Percentiles rank a stretch among this genome's conserved stretches.
These are phyloP conservation scores for Silene latifolia DNA, from an alignment of 148 eudicot species.

Conservation along the genomic window DNA sequence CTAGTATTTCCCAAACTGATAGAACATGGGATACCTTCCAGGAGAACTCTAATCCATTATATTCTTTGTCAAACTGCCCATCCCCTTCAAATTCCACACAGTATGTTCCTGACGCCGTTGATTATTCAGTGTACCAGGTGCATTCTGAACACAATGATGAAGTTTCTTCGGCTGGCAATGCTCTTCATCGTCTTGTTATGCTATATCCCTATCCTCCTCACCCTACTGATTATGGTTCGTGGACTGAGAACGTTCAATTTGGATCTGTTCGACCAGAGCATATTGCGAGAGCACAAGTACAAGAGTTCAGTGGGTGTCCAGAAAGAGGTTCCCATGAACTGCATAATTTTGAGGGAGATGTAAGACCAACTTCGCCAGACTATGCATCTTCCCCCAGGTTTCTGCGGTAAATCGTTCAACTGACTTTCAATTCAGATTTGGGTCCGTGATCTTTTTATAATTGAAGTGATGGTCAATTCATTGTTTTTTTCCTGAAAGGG, in stretches of 20 bases:
- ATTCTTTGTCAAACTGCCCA: conserved; percentile 27
- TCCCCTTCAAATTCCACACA: conserved; percentile 16
- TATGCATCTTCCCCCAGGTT: conserved; percentile 34
- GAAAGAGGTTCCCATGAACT: conserved; percentile 17
- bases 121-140: conserved; percentile 21
- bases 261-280: conserved; percentile 37
- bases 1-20: conserved; percentile 29
- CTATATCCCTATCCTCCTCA: conserved; percentile 44
- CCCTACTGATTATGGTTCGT: conserved; percentile 31
- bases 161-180: conserved; percentile 22
- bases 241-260: conserved; percentile 35
- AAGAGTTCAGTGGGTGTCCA: conserved; percentile 7
- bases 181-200: conserved; percentile 32
- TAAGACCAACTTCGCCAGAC: conserved; percentile 38
- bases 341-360: conserved; percentile 25
- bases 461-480: conserved; percentile 1
- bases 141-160: conserved; percentile 20
- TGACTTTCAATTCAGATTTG: not conserved
- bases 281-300: conserved; percentile 21
- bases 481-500: not conserved
- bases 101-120: conserved; percentile 16
- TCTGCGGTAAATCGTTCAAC: conserved; percentile 15
- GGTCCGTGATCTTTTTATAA: not conserved
- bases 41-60: conserved; percentile 18
- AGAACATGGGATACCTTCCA: conserved; percentile 29